These are phyloP conservation scores for Stagonosporopsis tanaceti DNA, from an alignment of 2,329 filamentous ascomycete species.

Conservation along the genomic window DNA sequence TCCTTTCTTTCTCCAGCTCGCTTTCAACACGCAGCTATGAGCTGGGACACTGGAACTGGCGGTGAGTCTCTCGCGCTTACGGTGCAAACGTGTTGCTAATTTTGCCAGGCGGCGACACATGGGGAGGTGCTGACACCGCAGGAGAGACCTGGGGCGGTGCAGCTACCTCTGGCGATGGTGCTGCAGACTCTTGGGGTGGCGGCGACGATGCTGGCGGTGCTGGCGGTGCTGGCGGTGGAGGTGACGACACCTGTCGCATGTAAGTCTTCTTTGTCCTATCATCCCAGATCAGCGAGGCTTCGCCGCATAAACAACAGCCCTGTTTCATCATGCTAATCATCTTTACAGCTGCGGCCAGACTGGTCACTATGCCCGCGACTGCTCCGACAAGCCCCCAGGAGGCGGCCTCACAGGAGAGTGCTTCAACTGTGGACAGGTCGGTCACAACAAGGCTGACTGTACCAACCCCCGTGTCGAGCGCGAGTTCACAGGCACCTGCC, in stretches of 20 bases:
- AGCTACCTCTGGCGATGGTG: constrained; percentile 18
- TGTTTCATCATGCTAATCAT: constrained; percentile 35
- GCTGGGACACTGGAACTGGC: constrained; percentile 28
- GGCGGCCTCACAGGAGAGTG: constrained; percentile 57
- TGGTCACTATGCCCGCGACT: constrained; percentile 60
- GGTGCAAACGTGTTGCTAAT: constrained; percentile 19
- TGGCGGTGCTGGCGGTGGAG: constrained; percentile 33
- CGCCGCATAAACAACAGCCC: neutral
- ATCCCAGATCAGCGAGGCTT: neutral
- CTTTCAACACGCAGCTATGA: constrained; percentile 25
- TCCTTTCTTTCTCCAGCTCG: neutral
- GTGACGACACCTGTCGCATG: constrained; percentile 52
- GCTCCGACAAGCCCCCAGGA: constrained; percentile 53
- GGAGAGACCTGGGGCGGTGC: constrained; percentile 15
- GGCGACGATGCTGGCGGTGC: constrained; percentile 22
- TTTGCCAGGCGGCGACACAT: constrained; percentile 24
- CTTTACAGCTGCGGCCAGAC: constrained; percentile 51
- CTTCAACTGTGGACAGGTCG: constrained; percentile 67
- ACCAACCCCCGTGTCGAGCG: constrained; percentile 62
- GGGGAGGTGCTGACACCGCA: constrained; percentile 15
- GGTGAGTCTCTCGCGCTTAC: constrained; percentile 20
- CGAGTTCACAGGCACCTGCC: constrained; percentile 66
- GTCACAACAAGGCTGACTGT: constrained; percentile 71
- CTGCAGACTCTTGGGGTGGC: constrained; percentile 30
- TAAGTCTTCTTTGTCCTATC: constrained; percentile 37